Conservation (phyloP, 805 yeast species). For the Candida incommunis region DNA sequence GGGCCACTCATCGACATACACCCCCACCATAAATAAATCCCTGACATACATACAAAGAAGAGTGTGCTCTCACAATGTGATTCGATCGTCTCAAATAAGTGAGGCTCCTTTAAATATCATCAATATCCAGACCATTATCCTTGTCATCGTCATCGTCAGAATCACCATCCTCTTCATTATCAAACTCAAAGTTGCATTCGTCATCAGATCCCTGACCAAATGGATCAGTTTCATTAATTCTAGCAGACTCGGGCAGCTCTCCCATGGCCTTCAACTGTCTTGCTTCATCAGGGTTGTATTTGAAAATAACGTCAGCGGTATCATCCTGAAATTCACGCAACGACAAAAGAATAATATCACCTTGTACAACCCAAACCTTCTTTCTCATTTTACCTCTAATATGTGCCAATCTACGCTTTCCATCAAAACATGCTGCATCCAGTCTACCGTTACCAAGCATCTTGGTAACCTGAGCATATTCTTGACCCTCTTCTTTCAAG, state of each 20-base stretch:
- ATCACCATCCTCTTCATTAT: constrained; percentile 74
- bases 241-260: constrained; percentile 93
- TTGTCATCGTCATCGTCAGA: constrained; percentile 48
- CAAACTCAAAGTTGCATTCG: constrained; percentile 96
- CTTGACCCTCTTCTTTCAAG: constrained; percentile 92
- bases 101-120: constrained; percentile 82
- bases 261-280: constrained; percentile 84
- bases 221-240: constrained; percentile 94
- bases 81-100: too few species aligned
- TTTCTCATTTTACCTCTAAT: constrained; percentile 98
- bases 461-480: constrained; percentile 94
- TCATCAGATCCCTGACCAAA: constrained; percentile 95
- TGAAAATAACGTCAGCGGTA: constrained; percentile 95
- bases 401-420: constrained; percentile 86
- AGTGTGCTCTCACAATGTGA: too few species aligned
- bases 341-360: constrained; percentile 91
- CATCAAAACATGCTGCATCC: constrained; percentile 92
- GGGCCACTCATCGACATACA: too few species aligned
- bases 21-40: too few species aligned
- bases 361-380: constrained; percentile 99
- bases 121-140: constrained; percentile 70
- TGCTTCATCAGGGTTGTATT: constrained; percentile 95
- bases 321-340: constrained; percentile 98
- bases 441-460: constrained; percentile 98
- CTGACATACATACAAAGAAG: too few species aligned